A percentile compares a stretch with the other conserved stretches of the same genome.
Evolutionary conservation across 129 eudicot species (phyloP).

Genomic region (Silybum marianum): DNA sequence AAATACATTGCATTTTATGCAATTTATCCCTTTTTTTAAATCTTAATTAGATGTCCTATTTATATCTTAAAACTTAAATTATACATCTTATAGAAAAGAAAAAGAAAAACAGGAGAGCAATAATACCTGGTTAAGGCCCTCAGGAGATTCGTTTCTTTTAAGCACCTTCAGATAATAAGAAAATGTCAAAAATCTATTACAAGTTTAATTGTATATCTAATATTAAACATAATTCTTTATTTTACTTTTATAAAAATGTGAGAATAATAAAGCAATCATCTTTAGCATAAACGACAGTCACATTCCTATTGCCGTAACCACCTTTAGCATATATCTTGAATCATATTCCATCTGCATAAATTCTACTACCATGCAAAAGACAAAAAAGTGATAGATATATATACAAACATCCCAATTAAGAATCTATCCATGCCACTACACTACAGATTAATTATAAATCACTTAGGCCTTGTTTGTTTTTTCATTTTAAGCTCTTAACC

Average conservation of each 20-base stretch:
- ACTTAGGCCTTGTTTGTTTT: too few species aligned
- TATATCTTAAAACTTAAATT: background rate
- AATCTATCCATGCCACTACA: background rate
- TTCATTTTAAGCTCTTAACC: too few species aligned
- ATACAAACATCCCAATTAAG: background rate
- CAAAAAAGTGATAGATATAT: background rate
- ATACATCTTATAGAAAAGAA: background rate
- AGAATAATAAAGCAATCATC: conserved; percentile 31
- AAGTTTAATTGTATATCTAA: too few species aligned
- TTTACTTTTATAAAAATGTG: conserved; percentile 3
- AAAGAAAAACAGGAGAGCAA: background rate
- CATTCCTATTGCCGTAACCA: conserved; percentile 38
- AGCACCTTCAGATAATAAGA: background rate
- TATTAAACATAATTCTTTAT: background rate
- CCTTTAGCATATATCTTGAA: conserved; percentile 22
- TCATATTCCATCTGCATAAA: conserved; percentile 1
- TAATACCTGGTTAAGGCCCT: background rate
- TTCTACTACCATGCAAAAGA: background rate
- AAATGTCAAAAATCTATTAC: background rate
- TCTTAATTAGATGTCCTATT: too few species aligned
- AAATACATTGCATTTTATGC: too few species aligned
- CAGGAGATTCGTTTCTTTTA: background rate
- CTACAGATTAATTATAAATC: background rate
- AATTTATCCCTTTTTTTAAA: too few species aligned
- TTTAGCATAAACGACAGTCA: conserved; percentile 34